Percentiles rank a stretch among this genome's conserved stretches.
Conservation (phyloP, 139 green algal species). For the Ulvella scutata region DNA sequence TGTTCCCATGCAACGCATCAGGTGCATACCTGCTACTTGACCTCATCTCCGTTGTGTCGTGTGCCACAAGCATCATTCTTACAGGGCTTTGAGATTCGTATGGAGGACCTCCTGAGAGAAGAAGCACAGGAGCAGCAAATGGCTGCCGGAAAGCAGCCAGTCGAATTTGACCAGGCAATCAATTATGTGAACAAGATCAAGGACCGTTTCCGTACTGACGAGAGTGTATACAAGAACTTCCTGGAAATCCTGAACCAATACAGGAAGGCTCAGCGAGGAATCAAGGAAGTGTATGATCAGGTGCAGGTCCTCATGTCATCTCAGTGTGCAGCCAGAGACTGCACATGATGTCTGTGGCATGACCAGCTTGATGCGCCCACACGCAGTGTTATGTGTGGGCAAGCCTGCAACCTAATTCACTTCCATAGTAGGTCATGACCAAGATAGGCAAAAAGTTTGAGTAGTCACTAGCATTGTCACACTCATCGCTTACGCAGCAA, state of each 20-base stretch:
- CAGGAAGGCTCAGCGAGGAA: constrained; percentile 93
- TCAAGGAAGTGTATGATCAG: constrained; percentile 91
- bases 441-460: too few relatives aligned
- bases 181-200: constrained; percentile 99
- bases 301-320: constrained; percentile 15
- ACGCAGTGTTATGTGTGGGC: too few relatives aligned
- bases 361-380: too few relatives aligned
- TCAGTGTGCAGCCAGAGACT: neutral
- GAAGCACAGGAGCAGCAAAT: constrained; percentile 1
- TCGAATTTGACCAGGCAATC: constrained; percentile 99
- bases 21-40: too few relatives aligned
- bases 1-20: too few relatives aligned
- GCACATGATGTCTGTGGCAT: too few relatives aligned
- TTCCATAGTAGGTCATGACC: too few relatives aligned
- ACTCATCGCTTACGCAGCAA: too few relatives aligned
- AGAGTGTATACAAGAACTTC: constrained; percentile 98
- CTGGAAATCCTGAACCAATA: constrained; percentile 99
- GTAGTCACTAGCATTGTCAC: too few relatives aligned
- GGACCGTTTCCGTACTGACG: constrained; percentile 76
- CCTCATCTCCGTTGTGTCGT: neutral
- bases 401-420: too few relatives aligned
- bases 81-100: constrained; percentile 53
- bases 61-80: neutral
- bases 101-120: neutral
- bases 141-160: constrained; percentile 36